These are phyloP conservation scores for Steccherinum ochraceum DNA, from an alignment of 768 basidiomycete species.

Conservation along the genomic window DNA sequence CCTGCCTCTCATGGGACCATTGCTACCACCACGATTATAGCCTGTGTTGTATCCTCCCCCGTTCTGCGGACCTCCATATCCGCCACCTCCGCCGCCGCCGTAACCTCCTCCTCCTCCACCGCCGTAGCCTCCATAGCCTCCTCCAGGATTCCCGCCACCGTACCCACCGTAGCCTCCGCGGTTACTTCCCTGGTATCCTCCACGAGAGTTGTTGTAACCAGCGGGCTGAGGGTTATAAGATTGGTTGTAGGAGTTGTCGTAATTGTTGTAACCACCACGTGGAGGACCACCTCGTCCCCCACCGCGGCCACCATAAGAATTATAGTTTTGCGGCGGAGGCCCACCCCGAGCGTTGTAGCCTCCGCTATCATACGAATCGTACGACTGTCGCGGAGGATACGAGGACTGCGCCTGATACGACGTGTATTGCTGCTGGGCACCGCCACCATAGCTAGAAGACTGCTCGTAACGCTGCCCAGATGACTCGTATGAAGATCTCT, in stretches of 20 bases:
- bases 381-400: slow-evolving; percentile 27
- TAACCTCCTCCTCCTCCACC: slow-evolving; percentile 20
- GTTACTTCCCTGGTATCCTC: slow-evolving; percentile 20
- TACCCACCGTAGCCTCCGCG: slow-evolving; percentile 25
- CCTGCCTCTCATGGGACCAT: slow-evolving; percentile 32
- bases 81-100: slow-evolving; percentile 33
- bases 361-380: slow-evolving; percentile 23
- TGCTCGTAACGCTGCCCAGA: slow-evolving; percentile 8
- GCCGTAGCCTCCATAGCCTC: slow-evolving; percentile 27
- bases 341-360: slow-evolving; percentile 20
- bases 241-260: slow-evolving; percentile 19
- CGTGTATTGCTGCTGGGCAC: slow-evolving; percentile 6
- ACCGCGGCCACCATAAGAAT: slow-evolving; percentile 16
- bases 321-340: slow-evolving; percentile 16
- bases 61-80: slow-evolving; percentile 25
- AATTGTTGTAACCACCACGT: slow-evolving; percentile 18
- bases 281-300: slow-evolving; percentile 20
- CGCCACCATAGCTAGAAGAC: slow-evolving; percentile 5
- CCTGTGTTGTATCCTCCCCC: slow-evolving; percentile 16
- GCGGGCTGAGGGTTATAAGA: slow-evolving; percentile 23
- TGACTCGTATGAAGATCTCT: not conserved
- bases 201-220: slow-evolving; percentile 16
- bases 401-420: slow-evolving; percentile 6
- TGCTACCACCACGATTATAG: slow-evolving; percentile 16
- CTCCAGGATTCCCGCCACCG: slow-evolving; percentile 18